Base-by-base conservation (phyloP, 306 rosid species). In the Citrullus colocynthis region DNA sequence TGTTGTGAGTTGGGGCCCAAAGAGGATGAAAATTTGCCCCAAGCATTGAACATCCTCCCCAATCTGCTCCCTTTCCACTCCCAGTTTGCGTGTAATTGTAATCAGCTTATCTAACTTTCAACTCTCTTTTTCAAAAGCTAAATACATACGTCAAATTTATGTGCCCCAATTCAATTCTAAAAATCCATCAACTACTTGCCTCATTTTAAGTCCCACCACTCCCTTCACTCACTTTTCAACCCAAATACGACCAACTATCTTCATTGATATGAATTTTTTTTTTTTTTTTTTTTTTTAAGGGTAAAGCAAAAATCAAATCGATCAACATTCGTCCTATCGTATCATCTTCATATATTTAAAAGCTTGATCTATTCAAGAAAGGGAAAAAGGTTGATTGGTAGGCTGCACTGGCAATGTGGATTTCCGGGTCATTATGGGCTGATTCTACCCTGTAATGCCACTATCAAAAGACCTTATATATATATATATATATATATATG, bases 391-490 rank as follows among this genome's bases (percentile, higher is more conserved):
- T 3, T 32, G 3, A 32, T 44, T 44, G 49, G 49, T 44, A 44
- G 59, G 76, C n/a, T 49, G 44, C 13, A 9, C 21, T 72, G 76
- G 76, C 42, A 49, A 49, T 72, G 42, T 72, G 76, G 76, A 72
- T 28, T 24, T 72, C 76, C 42, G 3, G 77, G 60, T 72, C 77
- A 72, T 49, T 37, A 15, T 49, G 1, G 15, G 39, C 20, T 45
- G 41, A 28, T 15, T 48, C 58, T 48, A 41, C 13, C 8, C 58
- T 70, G 76, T 71, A 71, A 71, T 71, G 76, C 14, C 76, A 71
- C 76, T 71, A 71, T 21, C 37, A 44, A 14, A 44, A 41, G 41
- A 7, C 52, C 52, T 24, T 6, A 41, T 41, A 32, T 32, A 32
- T 32, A 24, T 24, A 24, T 24, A 24, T 24, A 24, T 24, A 24